Conservation (phyloP, 2,329 filamentous ascomycete species). For the Penicillium janthinellum region DNA sequence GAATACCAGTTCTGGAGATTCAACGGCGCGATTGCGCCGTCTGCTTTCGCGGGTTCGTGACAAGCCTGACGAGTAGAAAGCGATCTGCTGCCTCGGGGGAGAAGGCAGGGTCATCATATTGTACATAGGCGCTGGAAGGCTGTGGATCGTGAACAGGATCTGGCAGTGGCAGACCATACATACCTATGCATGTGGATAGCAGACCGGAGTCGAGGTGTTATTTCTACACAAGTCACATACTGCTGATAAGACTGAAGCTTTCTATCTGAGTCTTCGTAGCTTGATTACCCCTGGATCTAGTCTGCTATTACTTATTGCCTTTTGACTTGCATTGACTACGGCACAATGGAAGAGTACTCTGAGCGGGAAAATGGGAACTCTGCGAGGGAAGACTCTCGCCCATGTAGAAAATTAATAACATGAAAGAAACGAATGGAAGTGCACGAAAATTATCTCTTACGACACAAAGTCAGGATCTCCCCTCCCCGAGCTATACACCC, state of each 20-base stretch:
- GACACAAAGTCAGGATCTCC: too few species aligned
- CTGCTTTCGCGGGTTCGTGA: constrained; percentile 28
- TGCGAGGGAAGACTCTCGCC: too few species aligned
- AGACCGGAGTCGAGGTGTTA: not conserved
- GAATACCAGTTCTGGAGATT: constrained; percentile 10
- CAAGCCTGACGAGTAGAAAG: constrained; percentile 1
- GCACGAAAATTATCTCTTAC: too few species aligned
- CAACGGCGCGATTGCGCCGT: constrained; percentile 23
- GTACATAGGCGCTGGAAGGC: not conserved
- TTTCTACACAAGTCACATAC: not conserved
- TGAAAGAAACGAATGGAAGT: too few species aligned
- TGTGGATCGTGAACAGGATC: not conserved
- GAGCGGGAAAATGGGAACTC: too few species aligned
- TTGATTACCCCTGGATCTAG: too few species aligned
- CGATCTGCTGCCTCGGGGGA: not conserved
- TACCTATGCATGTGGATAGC: not conserved
- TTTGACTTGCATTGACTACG: too few species aligned
- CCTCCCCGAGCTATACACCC: too few species aligned
- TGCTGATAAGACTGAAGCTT: not conserved
- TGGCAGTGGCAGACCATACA: not conserved
- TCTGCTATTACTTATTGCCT: too few species aligned
- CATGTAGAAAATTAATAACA: too few species aligned
- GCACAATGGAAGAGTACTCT: too few species aligned
- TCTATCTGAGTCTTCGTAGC: not conserved
- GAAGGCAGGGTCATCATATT: not conserved